Evolutionary conservation across 495 filamentous ascomycete species (phyloP), one percentile per base, ranked within the genome.

Genomic region (Echria macrotheca): DNA sequence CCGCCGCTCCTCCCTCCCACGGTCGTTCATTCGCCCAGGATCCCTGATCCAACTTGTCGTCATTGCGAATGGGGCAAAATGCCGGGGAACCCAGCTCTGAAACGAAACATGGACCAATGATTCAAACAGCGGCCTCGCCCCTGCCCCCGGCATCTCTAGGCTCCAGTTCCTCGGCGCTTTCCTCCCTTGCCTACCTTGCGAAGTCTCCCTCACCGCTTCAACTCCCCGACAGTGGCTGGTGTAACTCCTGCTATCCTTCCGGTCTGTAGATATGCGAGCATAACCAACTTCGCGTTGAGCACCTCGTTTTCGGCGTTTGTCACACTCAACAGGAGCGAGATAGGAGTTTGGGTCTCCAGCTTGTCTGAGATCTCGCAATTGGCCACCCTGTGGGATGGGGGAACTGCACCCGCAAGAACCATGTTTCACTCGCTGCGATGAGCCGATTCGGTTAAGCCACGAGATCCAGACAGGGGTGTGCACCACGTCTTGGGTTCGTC

Each of bases 331-430:
- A 15, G 25, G 21, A 26, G 24, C 42, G n/a, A n/a, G n/a, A n/a
- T n/a, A n/a, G n/a, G n/a, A n/a, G n/a, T n/a, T n/a, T n/a, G n/a
- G n/a, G n/a, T 15, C 42, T 45, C n/a, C 9, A 45, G 12, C 1
- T 31, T 66, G 63, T 66, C 63, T 66, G 41, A 66, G 63, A 66
- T 66, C 58, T 56, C 43, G 60, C 58, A 59, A 44, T 54, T 41
- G 44, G 33, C 50, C 37, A 54, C 29, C 21, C 33, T 50, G 41
- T 54, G 41, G 29, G 41, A 49, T 53, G 49, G 43, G 38, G 41
- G 38, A 24, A 22, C 49, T 44, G 32, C 40, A 14, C 15, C 21
- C 19, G 31, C 35, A 44, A 54, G n/a, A 29, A n/a, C n/a, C n/a
- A 18, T 49, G 57, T 52, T 48, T 51, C 51, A 57, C 36, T 26